Conservation (phyloP, 352 stramenopile genomes). For the Phytophthora pistaciae region DNA sequence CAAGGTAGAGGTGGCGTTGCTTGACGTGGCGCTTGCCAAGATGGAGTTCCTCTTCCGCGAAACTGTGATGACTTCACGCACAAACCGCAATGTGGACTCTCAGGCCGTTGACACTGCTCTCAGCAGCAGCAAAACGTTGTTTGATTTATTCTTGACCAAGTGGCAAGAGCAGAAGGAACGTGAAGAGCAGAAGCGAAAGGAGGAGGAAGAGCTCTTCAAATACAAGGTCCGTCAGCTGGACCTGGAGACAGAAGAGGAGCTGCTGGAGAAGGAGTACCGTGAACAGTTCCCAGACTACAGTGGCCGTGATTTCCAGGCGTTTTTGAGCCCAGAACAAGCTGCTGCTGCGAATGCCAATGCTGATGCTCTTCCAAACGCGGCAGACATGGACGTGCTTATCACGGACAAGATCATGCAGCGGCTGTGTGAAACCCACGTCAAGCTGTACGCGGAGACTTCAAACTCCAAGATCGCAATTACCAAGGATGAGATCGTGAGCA, state of each 20-base stretch:
- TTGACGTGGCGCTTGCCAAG: slow-evolving; percentile 76
- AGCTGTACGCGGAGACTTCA: slow-evolving; percentile 67
- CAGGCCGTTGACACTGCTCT: slow-evolving; percentile 52
- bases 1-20: slow-evolving; percentile 74
- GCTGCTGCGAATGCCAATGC: slow-evolving; percentile 19
- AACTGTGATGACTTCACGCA: slow-evolving; percentile 36
- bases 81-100: slow-evolving; percentile 27
- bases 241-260: slow-evolving; percentile 83
- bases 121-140: slow-evolving; percentile 74
- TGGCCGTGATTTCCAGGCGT: slow-evolving; percentile 69
- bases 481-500: slow-evolving; percentile 57
- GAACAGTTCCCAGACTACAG: slow-evolving; percentile 96
- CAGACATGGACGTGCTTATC: slow-evolving; percentile 65
- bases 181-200: slow-evolving; percentile 75
- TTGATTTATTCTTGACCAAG: slow-evolving; percentile 86
- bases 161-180: slow-evolving; percentile 87
- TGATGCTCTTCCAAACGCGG: slow-evolving; percentile 13
- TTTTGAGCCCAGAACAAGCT: slow-evolving; percentile 57
- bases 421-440: slow-evolving; percentile 75
- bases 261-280: slow-evolving; percentile 89
- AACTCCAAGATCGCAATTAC: slow-evolving; percentile 57
- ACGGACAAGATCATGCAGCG: slow-evolving; percentile 79
- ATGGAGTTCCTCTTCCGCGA: slow-evolving; percentile 77
- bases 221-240: slow-evolving; percentile 88
- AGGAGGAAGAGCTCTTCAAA: slow-evolving; percentile 85